Base-by-base conservation (phyloP, 441 rosid species). In the Biscutella laevigata region DNA sequence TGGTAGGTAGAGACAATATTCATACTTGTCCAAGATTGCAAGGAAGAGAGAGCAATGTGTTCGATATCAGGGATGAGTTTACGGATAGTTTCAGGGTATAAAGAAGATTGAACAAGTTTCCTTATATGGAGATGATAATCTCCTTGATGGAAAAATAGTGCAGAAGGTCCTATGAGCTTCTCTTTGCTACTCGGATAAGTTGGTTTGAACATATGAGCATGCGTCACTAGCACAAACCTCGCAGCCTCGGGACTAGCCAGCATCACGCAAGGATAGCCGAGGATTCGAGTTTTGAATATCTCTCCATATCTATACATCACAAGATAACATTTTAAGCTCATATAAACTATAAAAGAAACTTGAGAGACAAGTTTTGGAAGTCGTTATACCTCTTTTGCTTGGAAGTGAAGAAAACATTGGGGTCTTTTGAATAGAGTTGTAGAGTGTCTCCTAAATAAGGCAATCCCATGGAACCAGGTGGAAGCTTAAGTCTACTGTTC, bases 401-500 rank as follows among this genome's bases (percentile, higher is more conserved):
- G 30, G 74, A 45, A 5, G 75, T 71, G 53, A 86, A 90, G 82
- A 86, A 90, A 64, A 79, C 36, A 64, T 79, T 82, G 0, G 95
- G 97, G 66, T 90, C 74, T 53, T 81, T 81, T 52, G 94, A 84
- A 69, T 90, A 90, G 28, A 90, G 82, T 60, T 79, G 88, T 21
- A 78, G 76, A 40, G 94, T 90, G 69, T 90, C 89, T 22, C 97
- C 97, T 4, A 90, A 41, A 62, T 60, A 77, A 45, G 97, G 97
- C 95, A 83, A 84, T 9, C 95, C 95, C 87, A 82, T 66, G 51
- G 95, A 84, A 50, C 97, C 97, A 6, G 97, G 94, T 35, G 94
- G 94, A 40, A 86, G 92, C 70, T 75, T 71, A 29, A 63, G 22
- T 64, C 40, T 65, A 37, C 46, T 34, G 43, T 50, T 41, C 28